Conservation (phyloP, 495 filamentous ascomycete genomes). For the Podospora pseudopauciseta region DNA sequence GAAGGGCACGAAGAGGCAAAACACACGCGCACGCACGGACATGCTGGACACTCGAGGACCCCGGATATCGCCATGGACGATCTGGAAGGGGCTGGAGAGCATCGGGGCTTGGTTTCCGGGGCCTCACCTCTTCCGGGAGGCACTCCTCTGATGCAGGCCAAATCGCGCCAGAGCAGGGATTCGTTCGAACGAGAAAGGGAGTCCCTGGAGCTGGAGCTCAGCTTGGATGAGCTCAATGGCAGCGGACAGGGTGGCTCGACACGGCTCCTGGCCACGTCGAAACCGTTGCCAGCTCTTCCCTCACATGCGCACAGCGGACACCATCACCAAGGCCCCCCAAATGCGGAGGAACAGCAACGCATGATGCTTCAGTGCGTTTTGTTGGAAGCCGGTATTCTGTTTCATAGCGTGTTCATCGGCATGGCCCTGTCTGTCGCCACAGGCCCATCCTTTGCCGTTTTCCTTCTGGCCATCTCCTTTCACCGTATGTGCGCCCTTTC, state of each 20-base stretch:
- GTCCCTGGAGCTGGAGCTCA: constrained; percentile 46
- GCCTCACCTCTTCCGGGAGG: constrained; percentile 47
- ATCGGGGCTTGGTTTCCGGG: constrained; percentile 41
- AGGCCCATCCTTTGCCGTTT: constrained; percentile 71
- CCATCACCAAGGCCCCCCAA: constrained; percentile 20
- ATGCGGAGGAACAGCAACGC: constrained; percentile 50
- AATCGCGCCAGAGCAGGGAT: background rate
- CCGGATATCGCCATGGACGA: constrained; percentile 43
- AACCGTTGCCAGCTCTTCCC: constrained; percentile 24
- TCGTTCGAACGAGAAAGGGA: constrained; percentile 34
- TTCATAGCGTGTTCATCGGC: constrained; percentile 85
- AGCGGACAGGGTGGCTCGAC: constrained; percentile 19
- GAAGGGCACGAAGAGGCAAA: constrained; percentile 24
- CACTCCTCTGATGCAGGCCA: constrained; percentile 29
- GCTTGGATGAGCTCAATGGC: constrained; percentile 51
- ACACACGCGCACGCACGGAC: constrained; percentile 29
- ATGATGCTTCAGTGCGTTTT: constrained; percentile 74
- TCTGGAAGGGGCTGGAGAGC: constrained; percentile 37
- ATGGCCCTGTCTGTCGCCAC: constrained; percentile 84
- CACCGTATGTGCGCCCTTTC: constrained; percentile 46
- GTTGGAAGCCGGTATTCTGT: constrained; percentile 80
- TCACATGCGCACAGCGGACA: background rate
- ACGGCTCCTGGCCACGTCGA: constrained; percentile 15
- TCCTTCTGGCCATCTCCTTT: constrained; percentile 77
- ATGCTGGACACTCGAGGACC: background rate